Percentiles rank a stretch among this genome's conserved stretches.
These are phyloP conservation scores for Aspergillus panamensis DNA, from an alignment of 495 filamentous ascomycete species.

Conservation along the genomic window DNA sequence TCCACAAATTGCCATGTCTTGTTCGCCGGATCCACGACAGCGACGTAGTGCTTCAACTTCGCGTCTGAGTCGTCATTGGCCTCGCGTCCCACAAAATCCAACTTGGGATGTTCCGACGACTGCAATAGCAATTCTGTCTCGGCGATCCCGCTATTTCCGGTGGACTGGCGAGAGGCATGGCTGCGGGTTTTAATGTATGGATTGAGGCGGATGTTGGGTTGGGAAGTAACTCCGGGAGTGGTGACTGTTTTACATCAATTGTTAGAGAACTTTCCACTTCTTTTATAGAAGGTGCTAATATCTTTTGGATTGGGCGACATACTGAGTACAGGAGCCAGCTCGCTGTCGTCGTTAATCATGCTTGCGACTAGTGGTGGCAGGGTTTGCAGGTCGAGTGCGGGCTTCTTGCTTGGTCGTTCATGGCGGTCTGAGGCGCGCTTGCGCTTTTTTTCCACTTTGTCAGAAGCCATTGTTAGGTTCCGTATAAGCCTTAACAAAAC, in stretches of 20 bases:
- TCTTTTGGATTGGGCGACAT: constrained; percentile 16
- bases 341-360: constrained; percentile 53
- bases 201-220: constrained; percentile 54
- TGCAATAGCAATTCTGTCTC: constrained; percentile 69
- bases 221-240: constrained; percentile 61
- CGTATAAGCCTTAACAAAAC: neutral
- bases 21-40: constrained; percentile 72
- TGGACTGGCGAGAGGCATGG: constrained; percentile 33
- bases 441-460: constrained; percentile 64
- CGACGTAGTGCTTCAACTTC: constrained; percentile 79
- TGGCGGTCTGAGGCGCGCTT: constrained; percentile 58
- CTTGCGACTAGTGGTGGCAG: constrained; percentile 51
- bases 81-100: constrained; percentile 82
- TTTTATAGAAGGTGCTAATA: neutral
- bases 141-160: constrained; percentile 41
- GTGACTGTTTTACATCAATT: constrained; percentile 47
- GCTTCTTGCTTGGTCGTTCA: constrained; percentile 61
- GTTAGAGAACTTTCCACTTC: neutral
- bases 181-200: constrained; percentile 58
- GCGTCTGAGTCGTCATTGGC: constrained; percentile 60
- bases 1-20: constrained; percentile 71
- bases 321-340: constrained; percentile 66
- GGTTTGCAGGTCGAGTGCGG: constrained; percentile 48
- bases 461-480: constrained; percentile 45
- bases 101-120: constrained; percentile 66